Evolutionary conservation across 176 grass and related monocot genomes (phyloP).

Genomic region (Guadua angustifolia): DNA sequence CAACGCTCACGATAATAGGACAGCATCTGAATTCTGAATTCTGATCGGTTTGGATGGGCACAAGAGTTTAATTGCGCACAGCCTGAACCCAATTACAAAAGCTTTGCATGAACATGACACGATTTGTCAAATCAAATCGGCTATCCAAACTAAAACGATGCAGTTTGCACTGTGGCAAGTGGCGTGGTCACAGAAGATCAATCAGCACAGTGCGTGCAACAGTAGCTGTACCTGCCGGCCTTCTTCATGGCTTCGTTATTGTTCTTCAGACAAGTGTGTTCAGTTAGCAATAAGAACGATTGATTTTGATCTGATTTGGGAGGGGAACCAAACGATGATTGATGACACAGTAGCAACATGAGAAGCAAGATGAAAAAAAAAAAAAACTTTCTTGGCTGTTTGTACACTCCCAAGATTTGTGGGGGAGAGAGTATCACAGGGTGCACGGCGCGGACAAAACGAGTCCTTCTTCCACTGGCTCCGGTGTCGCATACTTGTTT

Average conservation of each 20-base stretch:
- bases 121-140: not conserved
- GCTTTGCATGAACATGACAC: not conserved
- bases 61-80: not conserved
- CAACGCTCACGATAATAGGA: not conserved
- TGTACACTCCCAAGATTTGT: not conserved
- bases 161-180: not conserved
- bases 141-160: not conserved
- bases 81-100: not conserved
- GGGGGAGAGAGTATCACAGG: too few relatives aligned
- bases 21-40: not conserved
- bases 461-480: not conserved
- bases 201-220: not conserved
- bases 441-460: not conserved
- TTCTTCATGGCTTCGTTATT: not conserved
- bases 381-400: not conserved
- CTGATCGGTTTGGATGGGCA: not conserved
- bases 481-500: not conserved
- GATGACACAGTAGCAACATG: not conserved
- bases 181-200: not conserved
- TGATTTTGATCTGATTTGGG: not conserved
- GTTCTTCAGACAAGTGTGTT: not conserved
- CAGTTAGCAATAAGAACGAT: not conserved
- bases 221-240: not conserved
- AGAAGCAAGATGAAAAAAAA: not conserved
- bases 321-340: not conserved